Evolutionary conservation across 768 basidiomycete genomes (phyloP).

Genomic region (Podaxis sp.): DNA sequence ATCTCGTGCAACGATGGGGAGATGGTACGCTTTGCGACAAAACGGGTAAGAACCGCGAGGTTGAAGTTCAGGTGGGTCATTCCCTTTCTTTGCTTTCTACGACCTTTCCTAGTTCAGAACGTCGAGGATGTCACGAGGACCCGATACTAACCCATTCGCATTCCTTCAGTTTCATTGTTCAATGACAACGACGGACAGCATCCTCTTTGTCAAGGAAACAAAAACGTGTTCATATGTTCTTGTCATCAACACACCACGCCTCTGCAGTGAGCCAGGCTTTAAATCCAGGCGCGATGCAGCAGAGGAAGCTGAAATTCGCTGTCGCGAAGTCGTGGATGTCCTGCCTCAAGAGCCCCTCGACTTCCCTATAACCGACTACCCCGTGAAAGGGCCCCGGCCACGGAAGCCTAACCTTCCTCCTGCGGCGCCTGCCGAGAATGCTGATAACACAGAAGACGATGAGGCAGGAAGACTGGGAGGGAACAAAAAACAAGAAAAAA

Average conservation of each 20-base stretch:
- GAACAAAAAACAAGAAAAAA: conserved; percentile 25
- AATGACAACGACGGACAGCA: conserved; percentile 89
- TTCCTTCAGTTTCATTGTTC: conserved; percentile 85
- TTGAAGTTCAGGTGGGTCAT: conserved; percentile 86
- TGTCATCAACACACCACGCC: conserved; percentile 90
- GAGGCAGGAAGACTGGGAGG: conserved; percentile 17
- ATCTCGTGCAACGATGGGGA: conserved; percentile 90
- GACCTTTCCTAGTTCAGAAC: conserved; percentile 3
- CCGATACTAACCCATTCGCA: conserved; percentile 17
- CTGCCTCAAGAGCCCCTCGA: conserved; percentile 27
- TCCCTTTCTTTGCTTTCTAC: conserved; percentile 18
- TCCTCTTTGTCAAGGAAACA: conserved; percentile 90
- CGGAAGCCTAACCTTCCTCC: conserved; percentile 49
- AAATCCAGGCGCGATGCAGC: conserved; percentile 67
- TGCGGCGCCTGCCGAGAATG: conserved; percentile 23
- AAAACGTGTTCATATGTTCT: conserved; percentile 94
- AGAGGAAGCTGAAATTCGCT: conserved; percentile 71
- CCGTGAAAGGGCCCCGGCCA: conserved; percentile 45
- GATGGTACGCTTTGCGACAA: conserved; percentile 94
- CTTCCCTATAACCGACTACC: conserved; percentile 55
- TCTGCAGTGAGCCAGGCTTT: conserved; percentile 94
- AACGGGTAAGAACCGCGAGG: conserved; percentile 82
- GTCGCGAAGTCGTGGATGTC: conserved; percentile 69
- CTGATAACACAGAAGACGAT: neutral
- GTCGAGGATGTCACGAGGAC: conserved; percentile 17